These are phyloP conservation scores for Xerocomellus dryophilus DNA, from an alignment of 768 basidiomycete genomes.

Conservation along the genomic window DNA sequence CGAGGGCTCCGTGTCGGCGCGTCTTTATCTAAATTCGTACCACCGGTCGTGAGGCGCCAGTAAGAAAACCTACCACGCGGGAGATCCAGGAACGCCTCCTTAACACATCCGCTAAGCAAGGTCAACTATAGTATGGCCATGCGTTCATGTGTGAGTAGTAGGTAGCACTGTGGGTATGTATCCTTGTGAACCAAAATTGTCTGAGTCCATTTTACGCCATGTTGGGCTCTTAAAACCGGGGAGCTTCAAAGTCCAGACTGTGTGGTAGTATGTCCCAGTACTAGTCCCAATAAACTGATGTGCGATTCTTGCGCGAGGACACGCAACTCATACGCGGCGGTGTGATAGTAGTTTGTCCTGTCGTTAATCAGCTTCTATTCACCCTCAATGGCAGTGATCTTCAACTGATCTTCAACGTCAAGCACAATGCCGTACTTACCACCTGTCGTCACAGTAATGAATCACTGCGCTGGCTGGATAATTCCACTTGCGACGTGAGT, in stretches of 20 bases:
- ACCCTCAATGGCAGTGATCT: slow-evolving; percentile 27
- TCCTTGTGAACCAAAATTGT: slow-evolving; percentile 2
- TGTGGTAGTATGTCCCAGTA: neutral
- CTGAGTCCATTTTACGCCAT: slow-evolving; percentile 22
- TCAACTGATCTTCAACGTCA: slow-evolving; percentile 27
- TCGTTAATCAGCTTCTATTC: slow-evolving; percentile 28
- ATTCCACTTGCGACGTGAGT: neutral
- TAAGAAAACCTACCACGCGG: neutral
- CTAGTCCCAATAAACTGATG: neutral
- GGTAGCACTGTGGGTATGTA: neutral
- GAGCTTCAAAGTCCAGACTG: slow-evolving; percentile 4
- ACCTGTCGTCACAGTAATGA: slow-evolving; percentile 9
- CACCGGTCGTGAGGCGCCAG: neutral
- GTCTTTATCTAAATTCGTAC: neutral
- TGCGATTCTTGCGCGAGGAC: neutral
- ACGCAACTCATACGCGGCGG: slow-evolving; percentile 1
- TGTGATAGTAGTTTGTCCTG: slow-evolving; percentile 2
- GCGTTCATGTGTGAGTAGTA: slow-evolving; percentile 1
- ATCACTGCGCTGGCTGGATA: neutral
- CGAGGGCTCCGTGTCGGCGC: neutral
- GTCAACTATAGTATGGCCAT: neutral
- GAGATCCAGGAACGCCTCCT: neutral
- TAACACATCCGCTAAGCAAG: neutral
- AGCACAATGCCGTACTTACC: slow-evolving; percentile 13
- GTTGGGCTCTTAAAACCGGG: neutral